Conservation (phyloP, 306 rosid species). For the Astragalus glycyphyllos region DNA sequence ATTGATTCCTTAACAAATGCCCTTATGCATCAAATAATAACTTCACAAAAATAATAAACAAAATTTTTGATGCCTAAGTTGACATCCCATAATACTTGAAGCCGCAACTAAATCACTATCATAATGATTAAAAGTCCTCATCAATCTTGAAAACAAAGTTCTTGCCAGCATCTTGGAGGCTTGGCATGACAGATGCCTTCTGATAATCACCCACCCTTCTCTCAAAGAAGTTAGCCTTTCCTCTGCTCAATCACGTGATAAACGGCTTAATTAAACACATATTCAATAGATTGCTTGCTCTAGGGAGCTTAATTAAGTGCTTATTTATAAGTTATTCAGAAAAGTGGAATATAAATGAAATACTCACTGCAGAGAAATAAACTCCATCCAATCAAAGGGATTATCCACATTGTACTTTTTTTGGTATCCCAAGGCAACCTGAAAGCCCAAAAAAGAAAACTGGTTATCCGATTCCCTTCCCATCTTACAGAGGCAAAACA, state of each 20-base stretch:
- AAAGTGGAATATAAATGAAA: conserved; percentile 18
- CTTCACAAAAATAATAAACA: conserved; percentile 31
- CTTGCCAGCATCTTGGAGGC: conserved; percentile 76
- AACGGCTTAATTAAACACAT: neutral
- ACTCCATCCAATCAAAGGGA: conserved; percentile 98
- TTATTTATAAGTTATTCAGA: neutral
- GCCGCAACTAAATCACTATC: neutral
- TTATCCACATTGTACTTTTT: conserved; percentile 78
- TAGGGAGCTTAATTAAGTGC: neutral
- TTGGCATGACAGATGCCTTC: conserved; percentile 91
- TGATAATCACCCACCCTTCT: conserved; percentile 94
- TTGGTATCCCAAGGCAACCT: conserved; percentile 74
- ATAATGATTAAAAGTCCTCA: conserved; percentile 67
- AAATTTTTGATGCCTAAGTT: conserved; percentile 38
- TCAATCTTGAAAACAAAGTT: conserved; percentile 81
- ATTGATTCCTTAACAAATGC: too few relatives aligned
- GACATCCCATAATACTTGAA: conserved; percentile 35
- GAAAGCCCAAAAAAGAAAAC: conserved; percentile 24
- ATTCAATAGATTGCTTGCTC: neutral
- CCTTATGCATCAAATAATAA: conserved; percentile 26
- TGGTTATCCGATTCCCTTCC: conserved; percentile 7
- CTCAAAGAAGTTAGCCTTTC: conserved; percentile 93
- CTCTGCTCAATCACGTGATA: conserved; percentile 62
- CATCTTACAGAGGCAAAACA: neutral
- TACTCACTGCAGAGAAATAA: conserved; percentile 91